These are phyloP conservation scores for Penicillium salamii DNA, from an alignment of 495 filamentous ascomycete genomes.

Conservation along the genomic window DNA sequence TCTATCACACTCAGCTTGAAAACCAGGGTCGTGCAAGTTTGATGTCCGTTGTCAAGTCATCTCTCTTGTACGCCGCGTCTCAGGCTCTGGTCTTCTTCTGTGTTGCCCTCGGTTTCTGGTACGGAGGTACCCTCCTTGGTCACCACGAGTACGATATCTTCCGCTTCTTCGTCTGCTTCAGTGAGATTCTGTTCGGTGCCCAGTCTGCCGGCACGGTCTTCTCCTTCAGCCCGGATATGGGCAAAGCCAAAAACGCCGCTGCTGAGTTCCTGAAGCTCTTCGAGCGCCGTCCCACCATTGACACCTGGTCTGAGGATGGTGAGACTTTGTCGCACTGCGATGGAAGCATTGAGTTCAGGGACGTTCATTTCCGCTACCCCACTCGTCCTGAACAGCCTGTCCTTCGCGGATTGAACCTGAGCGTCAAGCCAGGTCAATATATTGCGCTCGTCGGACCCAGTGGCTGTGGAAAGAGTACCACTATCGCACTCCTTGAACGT, in stretches of 20 bases:
- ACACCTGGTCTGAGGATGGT: conserved; percentile 78
- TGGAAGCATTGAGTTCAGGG: conserved; percentile 71
- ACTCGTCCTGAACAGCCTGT: conserved; percentile 78
- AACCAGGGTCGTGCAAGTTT: conserved; percentile 60
- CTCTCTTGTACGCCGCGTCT: conserved; percentile 71
- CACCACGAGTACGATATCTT: conserved; percentile 66
- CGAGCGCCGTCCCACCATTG: conserved; percentile 73
- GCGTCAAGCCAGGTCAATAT: conserved; percentile 72
- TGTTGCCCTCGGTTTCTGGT: conserved; percentile 92
- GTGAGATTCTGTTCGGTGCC: conserved; percentile 74
- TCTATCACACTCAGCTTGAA: conserved; percentile 68
- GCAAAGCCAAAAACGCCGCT: conserved; percentile 81
- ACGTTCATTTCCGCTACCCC: conserved; percentile 81
- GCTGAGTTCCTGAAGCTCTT: conserved; percentile 73
- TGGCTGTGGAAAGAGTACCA: conserved; percentile 83
- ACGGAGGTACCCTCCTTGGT: conserved; percentile 78
- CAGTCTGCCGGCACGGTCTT: conserved; percentile 87
- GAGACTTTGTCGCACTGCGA: conserved; percentile 54
- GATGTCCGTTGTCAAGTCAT: conserved; percentile 63
- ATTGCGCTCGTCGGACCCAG: conserved; percentile 78
- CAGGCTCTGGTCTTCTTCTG: conserved; percentile 79
- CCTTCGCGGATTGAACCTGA: conserved; percentile 68
- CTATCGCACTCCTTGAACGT: conserved; percentile 74
- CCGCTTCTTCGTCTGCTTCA: conserved; percentile 84
- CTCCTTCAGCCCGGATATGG: conserved; percentile 83